Evolutionary conservation across 176 grass and related monocot genomes (phyloP), one percentile per base, ranked within the genome.

Genomic region (Leersia perrieri): DNA sequence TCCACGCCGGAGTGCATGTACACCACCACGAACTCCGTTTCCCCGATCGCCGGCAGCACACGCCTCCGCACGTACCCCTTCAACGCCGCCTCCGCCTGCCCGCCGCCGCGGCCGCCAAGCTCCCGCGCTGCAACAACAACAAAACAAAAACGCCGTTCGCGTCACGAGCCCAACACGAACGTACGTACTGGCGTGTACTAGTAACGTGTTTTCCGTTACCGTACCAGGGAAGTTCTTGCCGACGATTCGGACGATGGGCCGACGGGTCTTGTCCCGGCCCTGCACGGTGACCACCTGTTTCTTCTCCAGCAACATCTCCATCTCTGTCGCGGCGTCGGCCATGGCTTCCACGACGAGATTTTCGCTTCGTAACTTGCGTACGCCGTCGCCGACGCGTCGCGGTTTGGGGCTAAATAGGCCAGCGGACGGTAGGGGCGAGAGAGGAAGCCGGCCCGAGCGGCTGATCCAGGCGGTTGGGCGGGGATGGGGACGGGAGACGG

Each of bases 201-300:
- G 35, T 45, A 16, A 45, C 13, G 42, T 45, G 39, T 33, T 65
- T 65, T 9, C 15, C 8, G 62, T 3, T 7, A 3, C 42, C 42
- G 42, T 76, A 95, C 93, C 93, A 3, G 93, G 88, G 23, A 92
- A 96, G 85, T 86, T 77, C 72, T 90, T 96, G 74, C 93, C 93
- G 76, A 96, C 85, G 77, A 92, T 84, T 40, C 87, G 80, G 39
- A 96, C 70, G n/a, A 96, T 90, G 28, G 70, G 77, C 27, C 93
- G 87, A 63, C 90, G 87, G 11, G 83, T 80, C 38, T 86, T 88
- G 82, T 95, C 93, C 3, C 53, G 58, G 55, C 90, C 93, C 61
- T 90, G 90, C 55, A 95, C 51, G 16, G 74, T 86, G 81, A 95
- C 58, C 77, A 80, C 87, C 70, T 77, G 39, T 76, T 81, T 8